Evolutionary conservation across 2,329 filamentous ascomycete species (phyloP).

Genomic region (Cercospora zeae-maydis): DNA sequence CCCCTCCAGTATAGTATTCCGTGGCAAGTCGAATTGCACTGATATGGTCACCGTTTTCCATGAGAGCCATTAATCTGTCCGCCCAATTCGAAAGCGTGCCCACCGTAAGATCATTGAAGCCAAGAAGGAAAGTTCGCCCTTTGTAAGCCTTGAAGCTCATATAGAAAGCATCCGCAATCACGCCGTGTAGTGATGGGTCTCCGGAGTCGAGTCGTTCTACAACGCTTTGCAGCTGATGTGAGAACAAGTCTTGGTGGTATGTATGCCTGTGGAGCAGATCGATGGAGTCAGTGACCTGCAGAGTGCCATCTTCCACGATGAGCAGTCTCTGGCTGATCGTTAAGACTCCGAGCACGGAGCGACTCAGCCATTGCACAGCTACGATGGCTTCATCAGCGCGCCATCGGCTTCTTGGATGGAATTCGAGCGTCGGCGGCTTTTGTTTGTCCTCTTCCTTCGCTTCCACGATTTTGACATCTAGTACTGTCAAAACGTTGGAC

Average conservation of each 20-base stretch:
- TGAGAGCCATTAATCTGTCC: conserved; percentile 83
- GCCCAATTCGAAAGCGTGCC: conserved; percentile 96
- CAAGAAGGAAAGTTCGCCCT: conserved; percentile 83
- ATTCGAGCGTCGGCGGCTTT: conserved; percentile 73
- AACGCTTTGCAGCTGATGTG: conserved; percentile 74
- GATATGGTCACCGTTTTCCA: conserved; percentile 96
- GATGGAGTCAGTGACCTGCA: conserved; percentile 91
- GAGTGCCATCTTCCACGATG: conserved; percentile 81
- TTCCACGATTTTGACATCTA: conserved; percentile 76
- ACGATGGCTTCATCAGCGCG: conserved; percentile 93
- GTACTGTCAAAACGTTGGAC: conserved; percentile 93
- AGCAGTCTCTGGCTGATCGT: conserved; percentile 93
- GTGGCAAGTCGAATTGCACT: conserved; percentile 86
- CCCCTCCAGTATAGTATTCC: conserved; percentile 83
- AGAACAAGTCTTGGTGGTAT: conserved; percentile 87
- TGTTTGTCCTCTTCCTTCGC: conserved; percentile 60
- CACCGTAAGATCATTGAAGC: conserved; percentile 89
- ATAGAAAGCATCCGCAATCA: conserved; percentile 94
- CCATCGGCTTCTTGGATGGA: conserved; percentile 82
- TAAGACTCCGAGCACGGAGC: conserved; percentile 84
- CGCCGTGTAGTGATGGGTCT: conserved; percentile 85
- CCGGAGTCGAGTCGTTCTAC: conserved; percentile 87
- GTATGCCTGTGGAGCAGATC: conserved; percentile 90
- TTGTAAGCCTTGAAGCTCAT: conserved; percentile 98
- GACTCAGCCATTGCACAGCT: conserved; percentile 92